A percentile compares a stretch with the other conserved stretches of the same genome.
phyloP scores from a whole-genome alignment of 768 basidiomycete species.

The Trichaptum fuscoviolaceum region DNA sequence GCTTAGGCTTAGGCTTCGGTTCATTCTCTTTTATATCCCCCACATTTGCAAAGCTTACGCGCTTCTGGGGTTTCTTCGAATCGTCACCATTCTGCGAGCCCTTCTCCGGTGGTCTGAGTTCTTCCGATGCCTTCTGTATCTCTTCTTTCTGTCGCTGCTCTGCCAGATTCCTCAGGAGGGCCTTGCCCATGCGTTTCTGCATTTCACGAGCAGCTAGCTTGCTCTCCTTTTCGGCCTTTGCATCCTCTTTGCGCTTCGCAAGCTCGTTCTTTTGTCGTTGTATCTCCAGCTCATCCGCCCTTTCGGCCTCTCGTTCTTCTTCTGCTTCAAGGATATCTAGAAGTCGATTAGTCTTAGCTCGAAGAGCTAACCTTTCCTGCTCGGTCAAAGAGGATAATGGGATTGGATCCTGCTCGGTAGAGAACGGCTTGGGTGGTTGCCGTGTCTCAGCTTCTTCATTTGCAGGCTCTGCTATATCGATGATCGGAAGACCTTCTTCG shows the following conservation, averaged over 20 bases:
- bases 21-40: constrained; percentile 20
- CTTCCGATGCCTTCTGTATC: constrained; percentile 22
- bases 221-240: constrained; percentile 33
- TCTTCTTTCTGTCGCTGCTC: constrained; percentile 35
- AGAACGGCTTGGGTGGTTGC: constrained; percentile 15
- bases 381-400: constrained; percentile 43
- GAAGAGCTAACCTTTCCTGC: constrained; percentile 36
- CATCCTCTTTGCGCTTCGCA: constrained; percentile 32
- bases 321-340: constrained; percentile 64
- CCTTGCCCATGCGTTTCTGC: constrained; percentile 77
- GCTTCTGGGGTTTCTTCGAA: constrained; percentile 41
- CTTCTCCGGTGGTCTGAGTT: constrained; percentile 21
- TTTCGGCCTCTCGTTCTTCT: constrained; percentile 34
- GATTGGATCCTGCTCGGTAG: constrained; percentile 41
- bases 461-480: constrained; percentile 66
- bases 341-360: constrained; percentile 56
- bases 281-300: constrained; percentile 38
- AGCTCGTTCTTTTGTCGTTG: constrained; percentile 47
- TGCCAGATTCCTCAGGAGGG: constrained; percentile 46
- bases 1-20: constrained; percentile 7
- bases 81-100: constrained; percentile 23
- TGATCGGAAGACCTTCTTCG: constrained; percentile 74
- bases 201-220: constrained; percentile 40
- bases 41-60: constrained; percentile 57
- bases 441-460: constrained; percentile 16